These are phyloP conservation scores for Myxozyma lipomycoides DNA, from an alignment of 805 yeast genomes.

Conservation along the genomic window DNA sequence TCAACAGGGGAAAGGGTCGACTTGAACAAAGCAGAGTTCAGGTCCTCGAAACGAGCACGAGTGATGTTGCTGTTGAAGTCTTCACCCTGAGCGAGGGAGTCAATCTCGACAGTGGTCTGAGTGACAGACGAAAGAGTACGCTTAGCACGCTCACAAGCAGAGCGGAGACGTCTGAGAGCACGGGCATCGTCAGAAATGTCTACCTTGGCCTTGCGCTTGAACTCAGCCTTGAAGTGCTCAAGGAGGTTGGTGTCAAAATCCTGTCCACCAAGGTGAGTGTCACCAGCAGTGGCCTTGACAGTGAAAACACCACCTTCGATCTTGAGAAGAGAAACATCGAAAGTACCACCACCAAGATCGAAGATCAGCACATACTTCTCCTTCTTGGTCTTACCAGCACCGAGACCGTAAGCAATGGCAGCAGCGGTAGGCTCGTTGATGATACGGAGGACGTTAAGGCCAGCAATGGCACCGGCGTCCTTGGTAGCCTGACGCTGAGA, in stretches of 20 bases:
- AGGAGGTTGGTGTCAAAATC: constrained; percentile 96
- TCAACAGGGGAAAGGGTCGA: constrained; percentile 92
- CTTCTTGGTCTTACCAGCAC: constrained; percentile 76
- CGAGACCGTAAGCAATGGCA: constrained; percentile 94
- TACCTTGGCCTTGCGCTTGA: constrained; percentile 90
- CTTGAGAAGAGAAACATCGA: constrained; percentile 88
- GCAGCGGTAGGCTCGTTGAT: constrained; percentile 94
- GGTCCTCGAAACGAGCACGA: constrained; percentile 97
- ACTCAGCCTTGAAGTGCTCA: constrained; percentile 87
- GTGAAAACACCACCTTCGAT: constrained; percentile 96
- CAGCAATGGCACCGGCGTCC: constrained; percentile 86
- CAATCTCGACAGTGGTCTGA: constrained; percentile 94
- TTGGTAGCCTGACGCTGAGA: constrained; percentile 88
- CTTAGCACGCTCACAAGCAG: constrained; percentile 99
- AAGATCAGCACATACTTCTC: constrained; percentile 87
- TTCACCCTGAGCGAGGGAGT: constrained; percentile 91
- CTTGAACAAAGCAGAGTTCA: constrained; percentile 89
- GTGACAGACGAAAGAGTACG: constrained; percentile 95
- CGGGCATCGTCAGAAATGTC: constrained; percentile 89
- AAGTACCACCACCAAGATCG: constrained; percentile 98
- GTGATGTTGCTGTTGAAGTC: constrained; percentile 91
- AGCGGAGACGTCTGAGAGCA: constrained; percentile 96
- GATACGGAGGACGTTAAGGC: constrained; percentile 77
- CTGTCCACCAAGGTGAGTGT: constrained; percentile 99
- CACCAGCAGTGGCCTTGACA: constrained; percentile 98